Evolutionary conservation across 106 monocot species (phyloP), one percentile per base, ranked within the genome.

Genomic region (Dioscorea alata): DNA sequence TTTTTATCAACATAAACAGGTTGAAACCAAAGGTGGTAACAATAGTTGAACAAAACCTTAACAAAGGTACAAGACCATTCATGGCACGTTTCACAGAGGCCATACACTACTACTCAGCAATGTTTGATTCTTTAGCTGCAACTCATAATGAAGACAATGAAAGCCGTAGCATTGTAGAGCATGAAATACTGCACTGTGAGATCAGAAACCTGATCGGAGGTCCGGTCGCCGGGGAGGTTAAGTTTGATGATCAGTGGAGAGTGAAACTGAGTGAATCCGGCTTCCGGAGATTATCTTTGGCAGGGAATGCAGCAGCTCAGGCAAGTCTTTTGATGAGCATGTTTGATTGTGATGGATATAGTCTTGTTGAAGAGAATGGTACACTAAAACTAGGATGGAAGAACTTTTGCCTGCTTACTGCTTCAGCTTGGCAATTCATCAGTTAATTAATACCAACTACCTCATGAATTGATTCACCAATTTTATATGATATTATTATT

Each of bases 361-460:
- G 92, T 0, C 82, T 97, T 12, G 76, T 92, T 9, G 96, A 97
- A 66, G 96, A 97, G 84, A 86, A 84, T n/a, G 96, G 96, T 4
- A 72, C 89, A 1, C 86, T 97, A 8, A 92, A 92, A 80, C 86
- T 97, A 7, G 96, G 96, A 4, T 97, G 96, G 96, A 97, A 97
- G 80, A 92, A 97, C 69, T 80, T 97, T 4, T 89, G 82, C 70
- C 77, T 97, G 13, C 80, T 97, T 13, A 92, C 96, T 0, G 96
- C 96, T 4, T 97, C 96, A 1, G 96, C 96, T 0, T 97, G 96
- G 96, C 73, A 82, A 52, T 92, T 92, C 22, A 18, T 18, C 42
- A 42, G 9, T 42, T 42, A 42, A 28, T 42, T 42, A 2, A 10
- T 10, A 42, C n/a, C n/a, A n/a, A n/a, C n/a, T n/a, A n/a, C n/a